Percentiles rank a stretch among this genome's conserved stretches.
Conservation (phyloP, 2,329 filamentous ascomycete species). For the Aspergillus aculeatinus region DNA sequence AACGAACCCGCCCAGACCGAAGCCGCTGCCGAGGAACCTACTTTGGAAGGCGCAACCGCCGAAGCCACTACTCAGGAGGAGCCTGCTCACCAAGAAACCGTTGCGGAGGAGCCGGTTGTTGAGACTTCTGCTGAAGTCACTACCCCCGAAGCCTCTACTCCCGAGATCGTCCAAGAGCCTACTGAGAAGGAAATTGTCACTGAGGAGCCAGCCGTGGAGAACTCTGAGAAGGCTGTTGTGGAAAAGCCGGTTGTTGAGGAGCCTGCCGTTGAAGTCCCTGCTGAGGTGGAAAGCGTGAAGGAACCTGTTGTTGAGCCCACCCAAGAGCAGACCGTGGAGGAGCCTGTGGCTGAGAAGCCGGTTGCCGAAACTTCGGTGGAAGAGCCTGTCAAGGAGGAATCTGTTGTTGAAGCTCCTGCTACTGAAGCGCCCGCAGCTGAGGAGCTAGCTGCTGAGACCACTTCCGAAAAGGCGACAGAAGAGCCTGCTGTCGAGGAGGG, state of each 20-base stretch:
- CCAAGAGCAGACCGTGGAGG: not conserved
- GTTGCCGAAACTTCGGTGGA: conserved; percentile 1
- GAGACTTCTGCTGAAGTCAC: conserved; percentile 6
- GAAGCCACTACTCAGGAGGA: conserved; percentile 10
- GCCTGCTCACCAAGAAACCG: not conserved
- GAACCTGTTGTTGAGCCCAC: not conserved
- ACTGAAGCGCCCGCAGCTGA: not conserved
- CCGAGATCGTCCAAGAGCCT: conserved; percentile 6
- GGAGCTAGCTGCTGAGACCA: not conserved
- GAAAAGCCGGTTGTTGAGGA: not conserved
- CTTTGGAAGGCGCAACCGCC: conserved; percentile 6
- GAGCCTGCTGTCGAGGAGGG: conserved; percentile 5
- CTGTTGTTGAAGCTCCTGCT: conserved; percentile 3
- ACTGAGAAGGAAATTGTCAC: not conserved
- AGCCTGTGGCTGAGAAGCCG: not conserved
- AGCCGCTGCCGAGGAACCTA: conserved; percentile 4
- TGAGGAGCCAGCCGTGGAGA: not conserved
- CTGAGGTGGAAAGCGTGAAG: not conserved
- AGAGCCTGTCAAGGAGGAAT: not conserved
- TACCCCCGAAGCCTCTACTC: conserved; percentile 1
- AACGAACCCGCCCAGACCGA: conserved; percentile 1
- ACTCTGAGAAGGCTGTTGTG: not conserved
- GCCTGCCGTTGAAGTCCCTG: not conserved
- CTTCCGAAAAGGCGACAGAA: not conserved
- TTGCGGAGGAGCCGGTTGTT: conserved; percentile 7